These are phyloP conservation scores for Viola pubescens DNA, from an alignment of 441 rosid species.

Conservation along the genomic window DNA sequence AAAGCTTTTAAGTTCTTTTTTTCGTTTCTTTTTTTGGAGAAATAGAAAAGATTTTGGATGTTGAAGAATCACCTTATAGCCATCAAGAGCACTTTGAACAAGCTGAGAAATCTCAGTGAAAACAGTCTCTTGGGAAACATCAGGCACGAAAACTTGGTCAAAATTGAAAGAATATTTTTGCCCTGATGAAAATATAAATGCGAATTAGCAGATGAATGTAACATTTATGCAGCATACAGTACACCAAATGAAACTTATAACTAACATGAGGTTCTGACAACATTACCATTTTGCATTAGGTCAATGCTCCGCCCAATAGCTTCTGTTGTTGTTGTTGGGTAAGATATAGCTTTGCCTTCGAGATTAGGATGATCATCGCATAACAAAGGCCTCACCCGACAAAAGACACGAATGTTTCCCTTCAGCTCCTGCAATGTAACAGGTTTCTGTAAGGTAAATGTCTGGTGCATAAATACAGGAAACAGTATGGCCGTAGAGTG, in stretches of 20 bases:
- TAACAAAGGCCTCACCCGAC: conserved; percentile 83
- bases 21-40: neutral
- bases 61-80: conserved; percentile 62
- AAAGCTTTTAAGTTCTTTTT: neutral
- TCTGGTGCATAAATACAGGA: neutral
- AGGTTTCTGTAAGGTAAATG: neutral
- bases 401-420: conserved; percentile 95
- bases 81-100: conserved; percentile 96
- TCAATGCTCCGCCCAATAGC: conserved; percentile 75
- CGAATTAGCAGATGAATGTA: too few species aligned
- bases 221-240: neutral
- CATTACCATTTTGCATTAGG: conserved; percentile 69
- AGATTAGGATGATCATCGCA: conserved; percentile 58
- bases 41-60: conserved; percentile 2
- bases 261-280: conserved; percentile 5
- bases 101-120: conserved; percentile 90
- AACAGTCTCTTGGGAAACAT: conserved; percentile 79
- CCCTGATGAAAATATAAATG: conserved; percentile 30
- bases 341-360: conserved; percentile 50
- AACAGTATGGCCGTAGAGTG: neutral
- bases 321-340: conserved; percentile 66
- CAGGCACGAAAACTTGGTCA: conserved; percentile 79
- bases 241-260: neutral
- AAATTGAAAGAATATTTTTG: conserved; percentile 79
- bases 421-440: conserved; percentile 62